Base-by-base conservation (phyloP, 371 early-diverging fungal genomes). In the Mucor circinelloides region DNA sequence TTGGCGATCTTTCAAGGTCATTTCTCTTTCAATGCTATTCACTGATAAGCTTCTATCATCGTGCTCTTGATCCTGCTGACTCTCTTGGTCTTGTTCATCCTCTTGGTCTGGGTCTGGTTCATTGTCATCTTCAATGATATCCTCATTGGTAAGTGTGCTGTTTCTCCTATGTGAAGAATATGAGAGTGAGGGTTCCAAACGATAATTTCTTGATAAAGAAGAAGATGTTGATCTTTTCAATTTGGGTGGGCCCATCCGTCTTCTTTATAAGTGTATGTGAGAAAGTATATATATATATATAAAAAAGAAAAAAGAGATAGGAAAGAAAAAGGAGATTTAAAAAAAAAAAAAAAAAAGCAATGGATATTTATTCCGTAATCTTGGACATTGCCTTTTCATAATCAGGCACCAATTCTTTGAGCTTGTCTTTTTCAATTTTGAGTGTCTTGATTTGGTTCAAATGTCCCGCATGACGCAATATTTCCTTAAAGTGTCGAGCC, bases 401-500 rank as follows among this genome's bases (percentile, higher is more conserved):
- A 64, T 72, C 68, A 52, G 70, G 68, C 28, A 60, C 68, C 17
- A 70, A 61, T 59, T 67, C 70, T 7, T 57, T 64, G 40, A 81
- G 46, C 40, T 77, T 71, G 46, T 72, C 74, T 19, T 77, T 75
- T 15, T 76, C 77, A 10, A 88, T 76, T 60, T 78, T 77, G 17
- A 89, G 67, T 38, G 76, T 69, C 30, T 80, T 70, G 19, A 91
- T 73, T 72, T 86, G 84, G 25, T 76, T 79, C 68, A 82, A 79
- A 74, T 92, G 92, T 0, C 88, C 89, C n/a, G 86, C 83, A 57
- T 90, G 82, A 38, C 82, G 73, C 67, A 93, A 83, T 91, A 89
- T 93, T 66, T 87, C 82, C 74, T 90, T 94, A 80, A 91, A 95
- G 64, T 83, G 86, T 40, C 85, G 72, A 7, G 75, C 82, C 64